Evolutionary conservation across 345 rosid genomes (phyloP), one percentile per base, ranked within the genome.

Genomic region (Lenwebbia sp.): DNA sequence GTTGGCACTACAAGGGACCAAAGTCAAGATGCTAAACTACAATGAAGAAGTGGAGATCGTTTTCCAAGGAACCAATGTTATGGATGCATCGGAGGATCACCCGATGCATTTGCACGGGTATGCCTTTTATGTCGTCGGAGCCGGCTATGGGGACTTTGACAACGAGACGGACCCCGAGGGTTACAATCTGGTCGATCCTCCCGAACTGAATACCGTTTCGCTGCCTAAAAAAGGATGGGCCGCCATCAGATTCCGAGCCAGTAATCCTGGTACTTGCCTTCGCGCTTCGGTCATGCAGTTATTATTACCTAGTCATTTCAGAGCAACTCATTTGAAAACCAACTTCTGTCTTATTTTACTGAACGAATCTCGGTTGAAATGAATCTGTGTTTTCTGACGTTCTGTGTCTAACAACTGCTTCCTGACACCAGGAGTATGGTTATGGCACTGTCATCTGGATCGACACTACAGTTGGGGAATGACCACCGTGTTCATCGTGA

Each of bases 401-500:
- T 23, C 21, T 3, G 82, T 22, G n/a, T 50, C 13, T 33, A 10
- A 57, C 6, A 6, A 26, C 52, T 62, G 13, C 83, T 47, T 15
- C 30, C 58, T 7, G 4, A 28, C 49, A 22, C 15, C 84, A 87
- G 88, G 88, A 57, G 88, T 87, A 19, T 87, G 88, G 88, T 50
- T 87, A 28, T 84, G 84, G 86, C 88, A 83, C 33, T 88, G 89
- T 30, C 90, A 90, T 58, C 83, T 74, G 44, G 90, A 87, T 47
- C 55, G 86, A 28, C 91, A 90, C 62, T 84, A 50, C 33, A 88
- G 86, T 30, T 86, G 88, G 87, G 90, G 91, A 75, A 90, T 90
- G 91, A 54, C 54, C 62, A 85, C 88, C 2, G 88, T 88, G 23
- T 33, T 90, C 23, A 90, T 90, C 30, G 90, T 88, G 41, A 86